phyloP scores from a whole-genome alignment of 108 stramenopile species.

The Chaetoceros muelleri region DNA sequence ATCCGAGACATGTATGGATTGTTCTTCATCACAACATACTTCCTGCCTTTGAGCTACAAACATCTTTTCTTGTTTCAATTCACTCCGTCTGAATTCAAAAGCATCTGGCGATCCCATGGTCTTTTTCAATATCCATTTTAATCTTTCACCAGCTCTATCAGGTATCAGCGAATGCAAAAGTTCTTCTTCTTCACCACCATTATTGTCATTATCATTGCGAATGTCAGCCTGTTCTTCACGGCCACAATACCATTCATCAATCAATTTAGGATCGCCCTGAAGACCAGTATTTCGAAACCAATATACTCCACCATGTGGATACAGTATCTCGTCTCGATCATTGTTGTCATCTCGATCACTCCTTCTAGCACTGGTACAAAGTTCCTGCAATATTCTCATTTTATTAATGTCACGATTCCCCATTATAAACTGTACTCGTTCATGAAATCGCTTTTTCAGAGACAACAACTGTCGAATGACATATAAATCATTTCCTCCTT shows the following conservation, averaged over 20 bases:
- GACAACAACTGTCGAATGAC: conserved; percentile 68
- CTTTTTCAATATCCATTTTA: conserved; percentile 59
- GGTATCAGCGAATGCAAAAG: conserved; percentile 6
- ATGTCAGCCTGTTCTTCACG: conserved; percentile 1
- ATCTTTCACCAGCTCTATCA: conserved; percentile 33
- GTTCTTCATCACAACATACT: background rate
- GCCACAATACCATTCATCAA: background rate
- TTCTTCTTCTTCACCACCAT: background rate
- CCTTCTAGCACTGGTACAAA: conserved; percentile 16
- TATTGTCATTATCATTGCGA: background rate
- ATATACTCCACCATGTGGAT: conserved; percentile 49
- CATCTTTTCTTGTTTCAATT: conserved; percentile 34
- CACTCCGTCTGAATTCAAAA: conserved; percentile 55
- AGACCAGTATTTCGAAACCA: conserved; percentile 51
- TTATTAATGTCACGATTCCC: conserved; percentile 90
- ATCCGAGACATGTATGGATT: conserved; percentile 22
- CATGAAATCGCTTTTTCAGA: conserved; percentile 51
- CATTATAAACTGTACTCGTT: conserved; percentile 69
- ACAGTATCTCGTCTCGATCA: conserved; percentile 9
- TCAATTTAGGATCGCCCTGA: conserved; percentile 29
- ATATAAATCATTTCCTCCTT: conserved; percentile 77
- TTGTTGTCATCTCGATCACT: background rate
- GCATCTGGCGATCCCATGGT: conserved; percentile 80
- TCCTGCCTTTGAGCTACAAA: background rate
- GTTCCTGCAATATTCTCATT: conserved; percentile 61